Evolutionary conservation across 176 grass and related monocot genomes (phyloP), one percentile per base, ranked within the genome.

Genomic region (Oryza glaberrima): DNA sequence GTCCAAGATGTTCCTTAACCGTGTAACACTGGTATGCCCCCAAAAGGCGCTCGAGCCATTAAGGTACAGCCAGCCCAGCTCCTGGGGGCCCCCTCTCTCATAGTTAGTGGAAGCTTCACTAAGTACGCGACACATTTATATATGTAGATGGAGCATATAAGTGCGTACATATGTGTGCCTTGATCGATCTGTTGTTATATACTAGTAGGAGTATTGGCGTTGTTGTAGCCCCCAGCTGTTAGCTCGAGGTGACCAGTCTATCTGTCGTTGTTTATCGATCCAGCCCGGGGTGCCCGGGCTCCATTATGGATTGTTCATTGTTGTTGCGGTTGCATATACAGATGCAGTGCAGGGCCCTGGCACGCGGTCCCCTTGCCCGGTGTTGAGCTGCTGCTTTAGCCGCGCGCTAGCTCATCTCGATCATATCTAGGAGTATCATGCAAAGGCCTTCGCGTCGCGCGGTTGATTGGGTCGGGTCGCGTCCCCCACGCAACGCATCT

Each of bases 101-200:
- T 16, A 60, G 43, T 63, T 77, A 91, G 90, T 91, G 85, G 85
- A 84, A 91, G 81, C 81, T 85, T 88, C 89, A 88, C 85, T 73
- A 90, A 77, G 77, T 63, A 78, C 46, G 30, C 30, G 40, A 10
- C 13, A 72, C 14, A 28, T 35, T 13, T 40, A 19, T 61, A 48
- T 43, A 51, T 25, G 60, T 79, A 49, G 47, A 49, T 13, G 11
- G 13, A 13, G 3, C 61, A 15, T 7, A 45, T 60, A 45, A 13
- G 11, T 45, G 20, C 3, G 52, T 56, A 56, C 10, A 14, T 51
- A 11, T 19, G 48, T 47, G 48, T 36, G 9, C 19, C 65, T 25
- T 43, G 58, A 63, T 63, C 58, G 0, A 63, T 63, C 58, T 41
- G 40, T 41, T 63, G 58, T n/a, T 63, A 19, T 54, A 19, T 54